Evolutionary conservation across 352 stramenopile genomes (phyloP), one percentile per base, ranked within the genome.

Genomic region (Phytophthora pinifolia): DNA sequence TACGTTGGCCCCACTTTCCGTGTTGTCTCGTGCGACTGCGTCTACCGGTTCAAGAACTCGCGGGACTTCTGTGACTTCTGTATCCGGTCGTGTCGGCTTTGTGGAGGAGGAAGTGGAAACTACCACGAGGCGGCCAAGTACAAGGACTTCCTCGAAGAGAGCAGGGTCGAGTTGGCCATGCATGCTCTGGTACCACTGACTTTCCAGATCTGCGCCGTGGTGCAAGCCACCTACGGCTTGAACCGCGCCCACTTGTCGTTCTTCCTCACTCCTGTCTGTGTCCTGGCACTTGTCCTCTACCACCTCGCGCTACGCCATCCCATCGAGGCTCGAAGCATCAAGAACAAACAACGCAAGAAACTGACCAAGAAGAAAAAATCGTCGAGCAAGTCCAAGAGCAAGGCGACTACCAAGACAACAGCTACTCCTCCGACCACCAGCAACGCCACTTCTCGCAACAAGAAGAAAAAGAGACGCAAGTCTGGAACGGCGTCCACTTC

Each of bases 21-120:
- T n/a, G 85, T 93, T 45, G 78, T 93, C 3, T 72, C 77, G 20
- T 95, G 85, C 45, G 83, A 95, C 55, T 95, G 85, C 34, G 83
- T 92, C n/a, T 72, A 86, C 43, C 81, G 85, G 14, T 87, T 86
- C 35, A 60, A 79, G 22, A 73, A 62, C 18, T 74, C 69, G 6
- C 72, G 73, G 4, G 76, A 86, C 10, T 92, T 87, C 47, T 95
- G 85, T 43, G 65, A 48, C 9, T 95, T 95, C 42, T 95, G 85
- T 48, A 75, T 74, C 17, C 70, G 85, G 29, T 81, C 82, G 12
- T 95, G 85, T 30, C 67, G 71, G 0, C 58, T 86, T 6, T 95
- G 85, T 35, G 83, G 85, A 22, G 85, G 85, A 44, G 85, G 85
- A n/a, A 80, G 76, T 47, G 77, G 79, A 25, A 91, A 90, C 41